Evolutionary conservation across 1,284 basidiomycete species (phyloP).

Genomic region (Moesziomyces sp.): DNA sequence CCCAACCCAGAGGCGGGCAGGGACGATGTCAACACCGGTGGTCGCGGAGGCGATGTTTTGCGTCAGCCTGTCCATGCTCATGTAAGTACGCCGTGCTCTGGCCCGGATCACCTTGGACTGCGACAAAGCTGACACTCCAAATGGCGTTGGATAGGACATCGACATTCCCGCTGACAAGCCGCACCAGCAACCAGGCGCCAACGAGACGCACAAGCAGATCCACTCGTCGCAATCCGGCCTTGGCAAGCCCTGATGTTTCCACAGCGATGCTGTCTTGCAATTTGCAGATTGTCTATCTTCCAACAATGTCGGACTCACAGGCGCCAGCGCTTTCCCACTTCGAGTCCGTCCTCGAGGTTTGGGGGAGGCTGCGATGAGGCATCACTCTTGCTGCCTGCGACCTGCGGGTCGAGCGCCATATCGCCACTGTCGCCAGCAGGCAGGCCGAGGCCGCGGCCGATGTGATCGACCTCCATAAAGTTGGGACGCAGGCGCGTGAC

Average conservation of each 20-base stretch:
- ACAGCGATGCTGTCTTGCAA: background rate
- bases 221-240: slow-evolving; percentile 26
- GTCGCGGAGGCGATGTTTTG: slow-evolving; percentile 28
- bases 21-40: slow-evolving; percentile 38
- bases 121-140: background rate
- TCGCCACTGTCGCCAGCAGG: background rate
- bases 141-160: slow-evolving; percentile 22
- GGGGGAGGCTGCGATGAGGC: background rate
- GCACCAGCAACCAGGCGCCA: slow-evolving; percentile 27
- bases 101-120: too few species aligned
- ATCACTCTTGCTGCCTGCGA: background rate
- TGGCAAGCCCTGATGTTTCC: slow-evolving; percentile 18
- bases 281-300: background rate
- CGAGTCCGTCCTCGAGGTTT: slow-evolving; percentile 27
- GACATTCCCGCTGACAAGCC: slow-evolving; percentile 33
- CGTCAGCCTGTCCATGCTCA: slow-evolving; percentile 23
- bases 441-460: slow-evolving; percentile 37
- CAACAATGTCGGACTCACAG: slow-evolving; percentile 4
- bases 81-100: slow-evolving; percentile 12
- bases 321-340: slow-evolving; percentile 44
- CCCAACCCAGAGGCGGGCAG: slow-evolving; percentile 34
- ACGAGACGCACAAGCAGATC: slow-evolving; percentile 32
- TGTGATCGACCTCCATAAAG: slow-evolving; percentile 46
- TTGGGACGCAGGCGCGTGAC: slow-evolving; percentile 55
- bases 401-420: slow-evolving; percentile 2